Base-by-base conservation (phyloP, 805 yeast genomes). In the Lachancea thermotolerans region DNA sequence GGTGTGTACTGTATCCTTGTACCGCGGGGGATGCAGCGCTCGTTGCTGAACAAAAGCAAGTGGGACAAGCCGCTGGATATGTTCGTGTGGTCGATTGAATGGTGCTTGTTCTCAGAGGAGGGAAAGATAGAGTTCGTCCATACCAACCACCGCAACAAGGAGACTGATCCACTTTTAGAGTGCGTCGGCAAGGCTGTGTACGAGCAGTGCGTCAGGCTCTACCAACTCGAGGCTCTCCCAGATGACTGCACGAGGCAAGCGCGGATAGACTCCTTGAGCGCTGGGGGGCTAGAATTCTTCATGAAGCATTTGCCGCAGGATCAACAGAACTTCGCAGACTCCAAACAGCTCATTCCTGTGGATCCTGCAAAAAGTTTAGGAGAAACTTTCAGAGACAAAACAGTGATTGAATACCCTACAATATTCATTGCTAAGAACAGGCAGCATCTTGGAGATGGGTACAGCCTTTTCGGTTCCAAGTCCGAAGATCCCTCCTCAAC, bases 51-150 rank as follows among this genome's bases (percentile, higher is more conserved):
- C 58, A 81, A 79, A 53, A 75, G 89, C 0, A 79, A 81, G 2
- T 85, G 79, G 73, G 90, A 87, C 59, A 76, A 78, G 58, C 73
- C 73, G 48, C 65, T 71, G 48, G 76, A 79, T 42, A 60, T 74
- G 7, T 87, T 75, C 59, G 75, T 75, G 14, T 88, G 96, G 96
- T 82, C 95, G 0, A 64, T 88, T 0, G 95, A 88, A 59, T 84
- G 88, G 85, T 58, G 76, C 0, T 48, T 81, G 2, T 60, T 75
- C 29, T 35, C 47, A 14, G 42, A 35, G 16, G 35, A 46, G 5
- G 56, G 55, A 0, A n/a, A 38, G 2, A 65, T 64, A 16, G 31
- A 54, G 8, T 58, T 63, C 14, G 57, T 62, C n/a, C 71, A 73
- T 45, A 49, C 73, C 2, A 61, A 66, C 37, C 67, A 60, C 32